Conservation (phyloP, 1,284 basidiomycete species). For the Xanthoconium separans region DNA sequence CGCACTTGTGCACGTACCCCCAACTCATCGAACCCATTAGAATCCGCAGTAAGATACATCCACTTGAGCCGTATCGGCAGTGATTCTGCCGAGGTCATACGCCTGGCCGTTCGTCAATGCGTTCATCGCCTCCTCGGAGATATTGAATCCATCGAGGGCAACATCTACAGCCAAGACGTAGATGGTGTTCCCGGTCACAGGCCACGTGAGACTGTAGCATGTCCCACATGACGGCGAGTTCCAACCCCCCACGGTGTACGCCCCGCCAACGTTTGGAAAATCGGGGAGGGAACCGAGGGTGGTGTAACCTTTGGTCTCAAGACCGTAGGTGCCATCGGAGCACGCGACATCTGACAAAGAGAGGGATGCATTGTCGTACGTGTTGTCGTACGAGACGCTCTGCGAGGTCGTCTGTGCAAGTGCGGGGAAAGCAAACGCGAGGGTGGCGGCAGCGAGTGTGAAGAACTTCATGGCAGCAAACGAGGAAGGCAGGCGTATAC, state of each 20-base stretch:
- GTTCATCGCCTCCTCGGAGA: slow-evolving; percentile 38
- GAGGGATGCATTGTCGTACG: slow-evolving; percentile 39
- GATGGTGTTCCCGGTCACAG: slow-evolving; percentile 15
- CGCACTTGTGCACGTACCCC: background rate
- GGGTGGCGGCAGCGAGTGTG: slow-evolving; percentile 9
- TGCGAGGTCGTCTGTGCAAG: slow-evolving; percentile 8
- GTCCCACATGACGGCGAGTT: slow-evolving; percentile 30
- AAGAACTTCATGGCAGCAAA: slow-evolving; percentile 23
- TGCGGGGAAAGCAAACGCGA: slow-evolving; percentile 18
- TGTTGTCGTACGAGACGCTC: slow-evolving; percentile 30
- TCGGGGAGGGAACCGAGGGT: slow-evolving; percentile 47
- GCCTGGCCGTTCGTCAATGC: slow-evolving; percentile 34
- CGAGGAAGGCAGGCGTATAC: background rate
- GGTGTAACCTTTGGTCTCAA: slow-evolving; percentile 42
- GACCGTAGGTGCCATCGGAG: slow-evolving; percentile 44
- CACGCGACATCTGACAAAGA: slow-evolving; percentile 44
- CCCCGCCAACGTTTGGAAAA: slow-evolving; percentile 55
- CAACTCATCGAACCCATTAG: background rate
- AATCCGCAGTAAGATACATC: slow-evolving; percentile 26
- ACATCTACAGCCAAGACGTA: slow-evolving; percentile 35
- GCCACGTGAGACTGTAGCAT: slow-evolving; percentile 35
- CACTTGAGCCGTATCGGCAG: slow-evolving; percentile 22
- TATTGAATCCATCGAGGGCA: slow-evolving; percentile 32
- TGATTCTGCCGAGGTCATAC: slow-evolving; percentile 24
- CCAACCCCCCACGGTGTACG: slow-evolving; percentile 35